phyloP scores from a whole-genome alignment of 371 early-diverging fungal genomes.

The Parasitella parasitica region DNA sequence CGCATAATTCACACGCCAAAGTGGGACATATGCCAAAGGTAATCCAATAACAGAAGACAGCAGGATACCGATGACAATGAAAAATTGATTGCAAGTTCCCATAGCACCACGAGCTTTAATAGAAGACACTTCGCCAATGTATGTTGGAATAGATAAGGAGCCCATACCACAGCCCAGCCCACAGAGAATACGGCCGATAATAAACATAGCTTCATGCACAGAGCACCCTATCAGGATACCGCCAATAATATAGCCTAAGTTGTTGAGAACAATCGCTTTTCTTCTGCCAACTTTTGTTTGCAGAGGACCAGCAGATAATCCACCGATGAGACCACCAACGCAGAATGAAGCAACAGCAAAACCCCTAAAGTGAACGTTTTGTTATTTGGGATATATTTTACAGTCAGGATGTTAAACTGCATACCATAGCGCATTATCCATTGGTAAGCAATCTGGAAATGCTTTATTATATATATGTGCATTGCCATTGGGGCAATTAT shows the following conservation, averaged over 20 bases:
- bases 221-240: constrained; percentile 60
- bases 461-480: neutral
- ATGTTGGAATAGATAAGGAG: constrained; percentile 76
- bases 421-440: constrained; percentile 26
- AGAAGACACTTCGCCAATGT: constrained; percentile 81
- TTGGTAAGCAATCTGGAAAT: constrained; percentile 36
- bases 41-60: constrained; percentile 63
- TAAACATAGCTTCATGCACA: constrained; percentile 57
- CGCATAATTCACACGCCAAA: constrained; percentile 68
- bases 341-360: constrained; percentile 66
- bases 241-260: constrained; percentile 62
- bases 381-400: too few species aligned
- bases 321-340: constrained; percentile 76
- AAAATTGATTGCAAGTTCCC: constrained; percentile 79
- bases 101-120: constrained; percentile 67
- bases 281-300: constrained; percentile 68
- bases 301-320: constrained; percentile 57
- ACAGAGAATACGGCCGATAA: constrained; percentile 73
- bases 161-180: constrained; percentile 84
- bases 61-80: constrained; percentile 76
- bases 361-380: constrained; percentile 53
- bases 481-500: constrained; percentile 23
- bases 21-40: constrained; percentile 58
- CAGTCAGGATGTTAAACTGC: neutral
- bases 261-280: constrained; percentile 60